phyloP scores from a whole-genome alignment of 108 stramenopile species.

The Phaeodactylum tricornutum region DNA sequence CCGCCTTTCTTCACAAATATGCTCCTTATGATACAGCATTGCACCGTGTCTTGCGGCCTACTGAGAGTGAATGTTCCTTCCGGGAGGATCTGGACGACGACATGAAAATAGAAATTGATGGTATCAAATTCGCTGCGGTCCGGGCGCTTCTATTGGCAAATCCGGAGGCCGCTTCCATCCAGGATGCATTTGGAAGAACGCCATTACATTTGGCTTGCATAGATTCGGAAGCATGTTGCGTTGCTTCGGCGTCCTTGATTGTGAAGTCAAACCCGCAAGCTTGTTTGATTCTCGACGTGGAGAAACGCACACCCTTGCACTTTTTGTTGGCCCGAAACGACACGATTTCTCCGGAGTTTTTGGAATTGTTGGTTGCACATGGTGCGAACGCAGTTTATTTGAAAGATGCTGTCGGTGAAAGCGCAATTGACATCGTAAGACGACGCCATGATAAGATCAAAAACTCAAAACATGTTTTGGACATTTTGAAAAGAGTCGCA shows the following conservation, averaged over 20 bases:
- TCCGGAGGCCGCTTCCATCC: constrained; percentile 3
- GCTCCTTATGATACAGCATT: constrained; percentile 18
- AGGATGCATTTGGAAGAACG: constrained; percentile 36
- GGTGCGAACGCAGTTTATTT: constrained; percentile 7
- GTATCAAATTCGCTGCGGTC: constrained; percentile 9
- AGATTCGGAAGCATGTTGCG: constrained; percentile 4
- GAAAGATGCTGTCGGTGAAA: constrained; percentile 12
- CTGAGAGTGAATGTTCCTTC: neutral
- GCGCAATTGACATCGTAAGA: constrained; percentile 11
- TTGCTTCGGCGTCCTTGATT: constrained; percentile 1
- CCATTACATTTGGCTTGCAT: constrained; percentile 44
- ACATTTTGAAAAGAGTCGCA: too few relatives aligned
- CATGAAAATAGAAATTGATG: constrained; percentile 1
- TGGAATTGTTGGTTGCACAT: constrained; percentile 5
- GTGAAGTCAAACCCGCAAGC: constrained; percentile 2
- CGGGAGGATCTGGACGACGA: neutral
- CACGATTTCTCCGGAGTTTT: constrained; percentile 4
- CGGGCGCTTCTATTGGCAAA: constrained; percentile 8
- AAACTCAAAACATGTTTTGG: neutral
- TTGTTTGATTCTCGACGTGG: constrained; percentile 3
- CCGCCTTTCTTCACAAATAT: constrained; percentile 16
- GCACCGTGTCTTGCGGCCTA: constrained; percentile 9
- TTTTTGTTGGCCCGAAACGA: constrained; percentile 16
- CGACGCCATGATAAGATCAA: constrained; percentile 8
- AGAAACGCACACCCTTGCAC: constrained; percentile 9